Percentiles rank a stretch among this genome's conserved stretches.
These are phyloP conservation scores for Tetrahymena malaccensis DNA, from an alignment of 73 alveolate species.

Conservation along the genomic window DNA sequence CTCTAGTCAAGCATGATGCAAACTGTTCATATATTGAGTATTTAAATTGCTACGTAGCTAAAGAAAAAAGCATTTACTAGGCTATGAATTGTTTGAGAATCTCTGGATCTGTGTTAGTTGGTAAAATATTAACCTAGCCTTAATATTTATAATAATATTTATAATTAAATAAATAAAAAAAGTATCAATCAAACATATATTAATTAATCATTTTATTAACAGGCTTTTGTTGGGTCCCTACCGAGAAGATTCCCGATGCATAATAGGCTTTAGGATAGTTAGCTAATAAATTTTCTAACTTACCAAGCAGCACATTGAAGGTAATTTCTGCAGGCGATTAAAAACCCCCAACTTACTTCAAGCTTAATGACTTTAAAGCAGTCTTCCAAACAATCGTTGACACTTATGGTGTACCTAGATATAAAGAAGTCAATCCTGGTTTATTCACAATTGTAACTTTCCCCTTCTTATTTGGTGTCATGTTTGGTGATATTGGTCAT, in stretches of 20 bases:
- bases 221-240: neutral
- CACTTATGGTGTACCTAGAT: conserved; percentile 93
- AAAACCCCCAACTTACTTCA: conserved; percentile 76
- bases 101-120: neutral
- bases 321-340: neutral
- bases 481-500: conserved; percentile 89
- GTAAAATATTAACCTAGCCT: neutral
- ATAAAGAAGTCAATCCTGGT: conserved; percentile 89
- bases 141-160: too few species aligned
- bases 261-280: neutral
- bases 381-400: conserved; percentile 83
- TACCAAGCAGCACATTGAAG: neutral
- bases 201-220: neutral
- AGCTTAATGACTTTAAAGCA: conserved; percentile 70
- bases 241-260: neutral
- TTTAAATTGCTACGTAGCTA: neutral
- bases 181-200: too few species aligned
- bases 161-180: too few species aligned
- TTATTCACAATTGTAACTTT: conserved; percentile 76
- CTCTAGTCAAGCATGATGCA: neutral
- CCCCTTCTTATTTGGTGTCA: conserved; percentile 91
- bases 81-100: neutral
- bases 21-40: neutral
- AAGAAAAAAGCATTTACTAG: neutral
- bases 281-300: neutral